phyloP scores from a whole-genome alignment of 2,329 filamentous ascomycete genomes.

The Albophoma yamanashiensis region DNA sequence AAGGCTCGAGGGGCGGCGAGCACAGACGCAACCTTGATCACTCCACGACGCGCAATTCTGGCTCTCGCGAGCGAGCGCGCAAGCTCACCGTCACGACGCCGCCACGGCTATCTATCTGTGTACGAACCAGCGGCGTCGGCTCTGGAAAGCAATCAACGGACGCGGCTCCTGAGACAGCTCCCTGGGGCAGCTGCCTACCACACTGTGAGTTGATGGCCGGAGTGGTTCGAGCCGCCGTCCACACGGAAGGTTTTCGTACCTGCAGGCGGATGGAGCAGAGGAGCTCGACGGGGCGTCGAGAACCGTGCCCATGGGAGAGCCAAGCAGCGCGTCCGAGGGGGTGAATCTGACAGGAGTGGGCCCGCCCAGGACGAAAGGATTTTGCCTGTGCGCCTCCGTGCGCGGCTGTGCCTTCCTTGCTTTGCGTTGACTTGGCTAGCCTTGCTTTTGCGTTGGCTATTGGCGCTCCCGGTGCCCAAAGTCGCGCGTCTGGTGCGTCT shows the following conservation, averaged over 20 bases:
- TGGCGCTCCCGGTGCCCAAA: background rate
- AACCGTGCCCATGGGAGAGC: background rate
- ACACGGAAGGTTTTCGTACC: background rate
- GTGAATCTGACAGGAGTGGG: background rate
- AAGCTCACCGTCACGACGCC: background rate
- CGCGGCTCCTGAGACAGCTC: background rate
- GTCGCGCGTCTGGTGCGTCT: background rate
- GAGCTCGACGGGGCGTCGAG: background rate
- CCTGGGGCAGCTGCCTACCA: too few relatives aligned
- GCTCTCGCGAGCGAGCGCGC: background rate
- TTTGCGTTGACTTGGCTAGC: background rate
- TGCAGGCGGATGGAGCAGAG: background rate
- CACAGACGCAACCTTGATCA: background rate
- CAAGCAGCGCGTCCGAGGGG: background rate
- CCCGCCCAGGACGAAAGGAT: background rate
- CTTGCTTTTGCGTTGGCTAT: background rate
- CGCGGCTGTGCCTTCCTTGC: background rate
- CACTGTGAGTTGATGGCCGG: too few relatives aligned
- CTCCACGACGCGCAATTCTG: background rate
- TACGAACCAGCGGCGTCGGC: background rate
- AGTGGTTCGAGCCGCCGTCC: background rate
- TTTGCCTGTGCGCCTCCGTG: background rate
- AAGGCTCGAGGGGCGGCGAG: background rate
- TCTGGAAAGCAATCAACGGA: background rate
- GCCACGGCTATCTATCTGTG: too few relatives aligned